Conservation (phyloP, 495 filamentous ascomycete genomes). For the Rhypophila decipiens region DNA sequence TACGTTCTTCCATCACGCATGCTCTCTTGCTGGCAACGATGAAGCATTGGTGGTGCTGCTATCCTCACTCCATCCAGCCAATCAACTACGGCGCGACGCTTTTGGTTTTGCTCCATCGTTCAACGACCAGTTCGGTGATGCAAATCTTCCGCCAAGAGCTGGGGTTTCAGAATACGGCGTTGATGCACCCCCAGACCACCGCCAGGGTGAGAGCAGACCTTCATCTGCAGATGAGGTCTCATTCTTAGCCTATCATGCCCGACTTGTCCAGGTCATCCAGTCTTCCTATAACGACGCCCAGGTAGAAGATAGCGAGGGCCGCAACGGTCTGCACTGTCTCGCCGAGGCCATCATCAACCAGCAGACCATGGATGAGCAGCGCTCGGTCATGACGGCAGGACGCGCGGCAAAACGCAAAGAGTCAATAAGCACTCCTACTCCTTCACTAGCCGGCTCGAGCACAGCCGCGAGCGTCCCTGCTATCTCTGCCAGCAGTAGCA, state of each 20-base stretch:
- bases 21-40: conserved; percentile 15
- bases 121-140: not conserved
- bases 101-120: conserved; percentile 25
- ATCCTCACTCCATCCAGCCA: conserved; percentile 5
- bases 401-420: conserved; percentile 15
- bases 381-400: not conserved
- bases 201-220: not conserved
- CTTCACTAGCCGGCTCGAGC: conserved; percentile 4
- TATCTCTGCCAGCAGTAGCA: not conserved
- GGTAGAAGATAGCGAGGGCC: conserved; percentile 34
- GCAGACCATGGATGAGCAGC: conserved; percentile 19
- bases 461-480: not conserved
- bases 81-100: conserved; percentile 23
- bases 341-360: conserved; percentile 35
- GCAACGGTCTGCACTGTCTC: conserved; percentile 45
- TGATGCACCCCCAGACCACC: conserved; percentile 7
- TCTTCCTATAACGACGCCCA: conserved; percentile 21
- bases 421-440: too few relatives aligned
- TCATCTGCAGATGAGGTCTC: conserved; percentile 8
- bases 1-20: conserved; percentile 36
- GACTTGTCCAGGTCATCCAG: conserved; percentile 30
- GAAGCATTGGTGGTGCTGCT: conserved; percentile 7
- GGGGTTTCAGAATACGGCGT: too few relatives aligned
- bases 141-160: too few relatives aligned
- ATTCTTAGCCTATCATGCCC: conserved; percentile 22